phyloP scores from a whole-genome alignment of 345 rosid species.

The Pistacia atlantica region DNA sequence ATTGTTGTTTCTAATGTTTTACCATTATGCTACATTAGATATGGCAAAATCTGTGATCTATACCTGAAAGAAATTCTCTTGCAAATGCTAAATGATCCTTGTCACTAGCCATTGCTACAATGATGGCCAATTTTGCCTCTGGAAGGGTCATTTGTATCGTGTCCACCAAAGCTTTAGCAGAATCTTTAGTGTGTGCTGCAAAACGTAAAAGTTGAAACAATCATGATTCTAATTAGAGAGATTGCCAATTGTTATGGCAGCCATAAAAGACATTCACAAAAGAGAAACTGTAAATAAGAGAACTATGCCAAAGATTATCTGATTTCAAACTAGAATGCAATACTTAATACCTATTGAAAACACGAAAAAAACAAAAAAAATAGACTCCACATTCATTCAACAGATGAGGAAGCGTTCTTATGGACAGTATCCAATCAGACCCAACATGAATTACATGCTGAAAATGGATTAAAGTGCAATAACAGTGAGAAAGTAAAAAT shows the following conservation, averaged over 20 bases:
- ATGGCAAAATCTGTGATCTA: background rate
- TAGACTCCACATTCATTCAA: background rate
- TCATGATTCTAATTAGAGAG: conserved; percentile 1
- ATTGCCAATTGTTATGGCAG: background rate
- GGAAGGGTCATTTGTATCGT: conserved; percentile 60
- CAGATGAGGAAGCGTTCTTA: background rate
- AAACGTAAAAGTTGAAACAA: conserved; percentile 11
- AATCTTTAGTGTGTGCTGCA: conserved; percentile 91
- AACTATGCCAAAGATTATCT: background rate
- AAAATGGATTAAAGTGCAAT: background rate
- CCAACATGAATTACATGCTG: background rate
- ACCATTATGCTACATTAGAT: background rate
- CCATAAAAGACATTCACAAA: background rate
- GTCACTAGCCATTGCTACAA: conserved; percentile 92
- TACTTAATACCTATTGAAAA: background rate
- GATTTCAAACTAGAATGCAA: background rate
- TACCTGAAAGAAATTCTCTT: conserved; percentile 75
- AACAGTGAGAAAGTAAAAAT: conserved; percentile 8
- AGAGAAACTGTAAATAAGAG: background rate
- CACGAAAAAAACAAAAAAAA: too few relatives aligned
- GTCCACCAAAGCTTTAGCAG: conserved; percentile 75
- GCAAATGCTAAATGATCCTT: conserved; percentile 89
- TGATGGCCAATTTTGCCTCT: conserved; percentile 48
- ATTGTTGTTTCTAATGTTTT: background rate
- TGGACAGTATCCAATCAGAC: background rate